Conservation (phyloP, 441 rosid genomes). For the Populus tomentosa region DNA sequence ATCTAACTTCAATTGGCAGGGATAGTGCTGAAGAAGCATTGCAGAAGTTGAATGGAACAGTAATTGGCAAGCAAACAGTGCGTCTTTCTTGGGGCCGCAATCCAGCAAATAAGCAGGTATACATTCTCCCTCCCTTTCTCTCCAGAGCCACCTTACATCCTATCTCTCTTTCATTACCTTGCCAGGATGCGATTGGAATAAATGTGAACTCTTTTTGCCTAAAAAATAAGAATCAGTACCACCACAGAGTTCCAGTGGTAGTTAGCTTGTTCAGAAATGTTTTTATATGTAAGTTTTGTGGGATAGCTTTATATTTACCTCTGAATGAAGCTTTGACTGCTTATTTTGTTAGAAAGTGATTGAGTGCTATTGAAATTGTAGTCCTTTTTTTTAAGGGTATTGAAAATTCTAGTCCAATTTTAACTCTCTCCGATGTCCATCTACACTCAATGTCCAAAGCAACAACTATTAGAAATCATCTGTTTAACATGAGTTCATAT, state of each 20-base stretch:
- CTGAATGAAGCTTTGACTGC: neutral
- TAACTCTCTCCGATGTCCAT: neutral
- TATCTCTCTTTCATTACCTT: neutral
- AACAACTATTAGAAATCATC: neutral
- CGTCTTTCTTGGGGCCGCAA: slow-evolving; percentile 99
- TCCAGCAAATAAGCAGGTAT: slow-evolving; percentile 84
- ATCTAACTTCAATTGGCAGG: slow-evolving; percentile 35
- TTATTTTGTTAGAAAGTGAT: neutral
- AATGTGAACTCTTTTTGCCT: neutral
- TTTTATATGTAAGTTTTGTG: neutral
- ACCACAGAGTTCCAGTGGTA: neutral
- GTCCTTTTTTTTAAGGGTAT: neutral
- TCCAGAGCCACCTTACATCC: neutral
- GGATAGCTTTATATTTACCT: neutral
- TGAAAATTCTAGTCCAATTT: too few species aligned
- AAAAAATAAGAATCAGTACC: neutral
- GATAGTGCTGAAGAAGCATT: slow-evolving; percentile 85
- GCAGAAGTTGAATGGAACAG: slow-evolving; percentile 68
- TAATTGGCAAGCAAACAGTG: slow-evolving; percentile 80
- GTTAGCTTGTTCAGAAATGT: neutral
- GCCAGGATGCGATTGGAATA: neutral
- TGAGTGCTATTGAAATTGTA: neutral
- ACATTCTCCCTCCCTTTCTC: neutral
- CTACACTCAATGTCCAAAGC: neutral
- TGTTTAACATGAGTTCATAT: neutral